Evolutionary conservation across 352 stramenopile genomes (phyloP), one percentile per base, ranked within the genome.

Genomic region (Phytophthora citricola): DNA sequence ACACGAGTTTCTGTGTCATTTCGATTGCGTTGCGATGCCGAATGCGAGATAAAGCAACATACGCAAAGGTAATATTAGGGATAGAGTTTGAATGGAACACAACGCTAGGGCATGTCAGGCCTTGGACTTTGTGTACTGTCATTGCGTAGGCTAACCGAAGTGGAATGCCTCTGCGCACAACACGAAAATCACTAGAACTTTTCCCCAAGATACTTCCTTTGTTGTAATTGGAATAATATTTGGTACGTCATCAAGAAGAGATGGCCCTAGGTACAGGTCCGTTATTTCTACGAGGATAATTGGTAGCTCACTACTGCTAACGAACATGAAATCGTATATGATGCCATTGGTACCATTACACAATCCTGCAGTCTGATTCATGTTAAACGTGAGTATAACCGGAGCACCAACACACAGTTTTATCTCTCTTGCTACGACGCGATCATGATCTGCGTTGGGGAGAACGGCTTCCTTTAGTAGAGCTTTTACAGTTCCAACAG

Each of bases 81-180:
- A 63, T 49, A 4, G 44, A 31, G 9, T 17, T 41, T 8, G 22
- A 51, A 44, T 50, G 56, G 5, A 56, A 63, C 11, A 54, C 44
- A 17, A 63, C 26, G 9, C 48, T 46, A 3, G 1, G 3, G 15
- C 44, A 55, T 1, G 34, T 63, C 1, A 56, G 17, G 9, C 36
- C 34, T 14, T 63, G 44, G 5, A 56, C 56, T 20, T 20, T 20
- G 17, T 20, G 17, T 20, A 20, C 17, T 20, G 17, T 20, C 17
- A 20, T 20, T 20, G 17, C 17, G 17, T 20, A 20, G 17, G 17
- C 17, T 20, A 20, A 20, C 17, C 17, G 17, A 20, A 20, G 17
- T 20, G 17, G 17, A 20, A 20, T 20, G 17, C 17, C 17, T 20
- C 17, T 20, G 17, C 17, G 17, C 17, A 20, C 17, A 20, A 20